Evolutionary conservation across 306 rosid genomes (phyloP).

Genomic region (Dalbergia oliveri): DNA sequence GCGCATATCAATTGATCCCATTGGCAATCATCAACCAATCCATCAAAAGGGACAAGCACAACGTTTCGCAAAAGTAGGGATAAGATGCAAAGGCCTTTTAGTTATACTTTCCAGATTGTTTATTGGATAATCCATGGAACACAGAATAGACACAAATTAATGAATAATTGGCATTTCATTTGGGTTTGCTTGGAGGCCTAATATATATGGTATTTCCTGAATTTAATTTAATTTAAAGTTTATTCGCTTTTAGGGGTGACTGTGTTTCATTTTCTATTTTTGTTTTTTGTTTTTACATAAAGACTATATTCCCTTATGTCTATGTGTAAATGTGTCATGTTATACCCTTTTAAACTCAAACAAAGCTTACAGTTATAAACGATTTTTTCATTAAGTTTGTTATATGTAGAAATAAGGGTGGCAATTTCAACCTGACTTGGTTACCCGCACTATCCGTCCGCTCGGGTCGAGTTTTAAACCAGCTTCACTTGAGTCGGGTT

Average conservation of each 20-base stretch:
- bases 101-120: not conserved
- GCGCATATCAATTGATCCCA: conserved; percentile 7
- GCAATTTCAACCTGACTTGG: no score
- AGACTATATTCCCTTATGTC: not conserved
- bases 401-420: no score
- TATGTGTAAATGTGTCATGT: no score
- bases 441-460: no score
- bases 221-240: not conserved
- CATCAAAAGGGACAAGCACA: conserved; percentile 10
- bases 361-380: no score
- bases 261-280: not conserved
- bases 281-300: not conserved
- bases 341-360: no score
- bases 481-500: no score
- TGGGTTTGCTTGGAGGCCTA: conserved; percentile 7
- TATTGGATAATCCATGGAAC: not conserved
- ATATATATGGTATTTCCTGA: not conserved
- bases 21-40: conserved; percentile 17
- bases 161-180: not conserved
- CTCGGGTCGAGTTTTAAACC: no score
- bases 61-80: conserved; percentile 26
- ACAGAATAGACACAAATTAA: not conserved
- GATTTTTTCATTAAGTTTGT: no score
- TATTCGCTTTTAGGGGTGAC: not conserved
- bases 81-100: conserved; percentile 20